phyloP scores from a whole-genome alignment of 805 yeast species.

The Candida multigemmis region DNA sequence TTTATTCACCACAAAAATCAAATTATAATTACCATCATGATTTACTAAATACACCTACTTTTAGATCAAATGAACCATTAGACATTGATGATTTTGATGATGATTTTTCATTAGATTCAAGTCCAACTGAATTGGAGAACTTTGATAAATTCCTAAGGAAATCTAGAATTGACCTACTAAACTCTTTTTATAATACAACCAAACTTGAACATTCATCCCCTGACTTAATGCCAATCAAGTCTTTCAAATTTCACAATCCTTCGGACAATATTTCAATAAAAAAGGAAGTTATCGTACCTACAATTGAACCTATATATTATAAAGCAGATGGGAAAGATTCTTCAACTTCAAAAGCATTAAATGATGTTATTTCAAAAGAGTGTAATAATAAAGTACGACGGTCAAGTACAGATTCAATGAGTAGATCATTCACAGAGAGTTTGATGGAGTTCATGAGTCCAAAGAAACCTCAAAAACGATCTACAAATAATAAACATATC shows the following conservation, averaged over 20 bases:
- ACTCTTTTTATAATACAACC: slow-evolving; percentile 14
- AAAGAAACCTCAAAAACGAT: slow-evolving; percentile 1
- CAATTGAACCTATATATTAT: slow-evolving; percentile 22
- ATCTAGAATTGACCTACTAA: slow-evolving; percentile 20
- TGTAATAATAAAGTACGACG: slow-evolving; percentile 1
- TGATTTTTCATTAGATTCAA: slow-evolving; percentile 12
- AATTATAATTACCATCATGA: no score
- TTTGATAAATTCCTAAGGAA: slow-evolving; percentile 22
- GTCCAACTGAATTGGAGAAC: slow-evolving; percentile 17
- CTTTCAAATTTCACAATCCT: slow-evolving; percentile 29
- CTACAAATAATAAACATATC: neutral
- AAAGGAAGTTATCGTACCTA: slow-evolving; percentile 14
- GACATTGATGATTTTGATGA: slow-evolving; percentile 6
- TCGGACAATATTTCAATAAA: slow-evolving; percentile 14
- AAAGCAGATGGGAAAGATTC: slow-evolving; percentile 1
- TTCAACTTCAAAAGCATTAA: no score
- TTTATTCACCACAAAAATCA: no score
- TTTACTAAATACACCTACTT: no score
- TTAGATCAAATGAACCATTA: slow-evolving; percentile 1
- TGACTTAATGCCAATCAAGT: slow-evolving; percentile 1
- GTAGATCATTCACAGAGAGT: slow-evolving; percentile 22
- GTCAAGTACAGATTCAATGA: slow-evolving; percentile 3
- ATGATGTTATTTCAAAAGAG: slow-evolving; percentile 3
- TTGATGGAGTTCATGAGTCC: slow-evolving; percentile 6
- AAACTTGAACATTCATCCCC: neutral